Evolutionary conservation across 306 rosid species (phyloP).

Genomic region (Cucumis cinereus): DNA sequence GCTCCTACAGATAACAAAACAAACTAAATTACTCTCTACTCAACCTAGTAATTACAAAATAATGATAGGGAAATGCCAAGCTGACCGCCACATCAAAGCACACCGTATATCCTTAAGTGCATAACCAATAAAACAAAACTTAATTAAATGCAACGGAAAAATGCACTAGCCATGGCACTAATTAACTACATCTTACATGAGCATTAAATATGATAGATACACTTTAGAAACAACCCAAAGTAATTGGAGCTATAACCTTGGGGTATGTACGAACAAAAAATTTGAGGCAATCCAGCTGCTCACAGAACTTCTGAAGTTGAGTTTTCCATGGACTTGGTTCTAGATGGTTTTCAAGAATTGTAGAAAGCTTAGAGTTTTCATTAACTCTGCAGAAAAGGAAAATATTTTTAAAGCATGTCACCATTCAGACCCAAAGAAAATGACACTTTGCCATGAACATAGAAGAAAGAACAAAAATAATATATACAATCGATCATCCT

Average conservation of each 20-base stretch:
- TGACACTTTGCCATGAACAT: neutral
- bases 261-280: conserved; percentile 61
- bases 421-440: neutral
- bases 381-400: conserved; percentile 31
- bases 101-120: neutral
- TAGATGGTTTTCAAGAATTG: conserved; percentile 58
- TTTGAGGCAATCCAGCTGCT: conserved; percentile 42
- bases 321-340: conserved; percentile 70
- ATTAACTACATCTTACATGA: neutral
- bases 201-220: neutral
- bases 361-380: conserved; percentile 40
- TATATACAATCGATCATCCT: neutral
- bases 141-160: neutral
- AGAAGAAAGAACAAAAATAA: neutral
- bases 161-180: neutral
- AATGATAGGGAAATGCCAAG: neutral
- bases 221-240: neutral
- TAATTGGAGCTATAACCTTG: conserved; percentile 32
- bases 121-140: neutral
- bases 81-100: neutral
- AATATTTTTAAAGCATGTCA: neutral
- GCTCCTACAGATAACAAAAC: neutral
- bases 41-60: neutral
- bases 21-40: neutral
- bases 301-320: conserved; percentile 45